Percentiles rank a stretch among this genome's conserved stretches.
Conservation (phyloP, 2,329 filamentous ascomycete genomes). For the Claviceps arundinis region DNA sequence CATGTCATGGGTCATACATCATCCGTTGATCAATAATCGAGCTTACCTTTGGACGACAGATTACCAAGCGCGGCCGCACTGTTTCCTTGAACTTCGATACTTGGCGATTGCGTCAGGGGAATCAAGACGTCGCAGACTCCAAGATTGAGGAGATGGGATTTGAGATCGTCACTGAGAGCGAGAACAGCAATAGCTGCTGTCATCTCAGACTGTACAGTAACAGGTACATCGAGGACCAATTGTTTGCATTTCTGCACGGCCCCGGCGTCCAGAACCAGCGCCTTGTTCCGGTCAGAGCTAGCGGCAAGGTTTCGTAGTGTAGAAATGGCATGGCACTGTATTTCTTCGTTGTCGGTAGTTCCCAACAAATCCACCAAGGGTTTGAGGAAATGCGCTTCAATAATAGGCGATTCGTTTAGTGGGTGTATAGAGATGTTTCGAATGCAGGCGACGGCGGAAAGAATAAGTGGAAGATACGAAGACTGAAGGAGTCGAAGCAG, state of each 20-base stretch:
- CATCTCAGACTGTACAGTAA: slow-evolving; percentile 97
- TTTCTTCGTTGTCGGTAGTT: slow-evolving; percentile 95
- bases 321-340: slow-evolving; percentile 96
- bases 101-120: slow-evolving; percentile 84
- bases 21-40: not conserved
- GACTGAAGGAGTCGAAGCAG: slow-evolving; percentile 85
- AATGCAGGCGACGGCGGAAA: slow-evolving; percentile 95
- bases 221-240: slow-evolving; percentile 79
- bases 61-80: slow-evolving; percentile 93
- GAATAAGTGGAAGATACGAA: slow-evolving; percentile 86
- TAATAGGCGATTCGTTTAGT: slow-evolving; percentile 94
- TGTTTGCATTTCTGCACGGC: slow-evolving; percentile 99
- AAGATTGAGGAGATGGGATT: slow-evolving; percentile 76
- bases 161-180: slow-evolving; percentile 88
- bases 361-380: slow-evolving; percentile 87
- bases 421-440: slow-evolving; percentile 98
- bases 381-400: slow-evolving; percentile 90
- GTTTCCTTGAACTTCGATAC: slow-evolving; percentile 96
- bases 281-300: slow-evolving; percentile 95
- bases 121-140: slow-evolving; percentile 96
- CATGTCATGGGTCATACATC: not conserved
- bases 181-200: slow-evolving; percentile 97
- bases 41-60: slow-evolving; percentile 83
- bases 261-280: slow-evolving; percentile 89
- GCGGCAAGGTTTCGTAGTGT: slow-evolving; percentile 90